Evolutionary conservation across 2,329 filamentous ascomycete genomes (phyloP), one percentile per base, ranked within the genome.

Genomic region (Talaromyces sp.): DNA sequence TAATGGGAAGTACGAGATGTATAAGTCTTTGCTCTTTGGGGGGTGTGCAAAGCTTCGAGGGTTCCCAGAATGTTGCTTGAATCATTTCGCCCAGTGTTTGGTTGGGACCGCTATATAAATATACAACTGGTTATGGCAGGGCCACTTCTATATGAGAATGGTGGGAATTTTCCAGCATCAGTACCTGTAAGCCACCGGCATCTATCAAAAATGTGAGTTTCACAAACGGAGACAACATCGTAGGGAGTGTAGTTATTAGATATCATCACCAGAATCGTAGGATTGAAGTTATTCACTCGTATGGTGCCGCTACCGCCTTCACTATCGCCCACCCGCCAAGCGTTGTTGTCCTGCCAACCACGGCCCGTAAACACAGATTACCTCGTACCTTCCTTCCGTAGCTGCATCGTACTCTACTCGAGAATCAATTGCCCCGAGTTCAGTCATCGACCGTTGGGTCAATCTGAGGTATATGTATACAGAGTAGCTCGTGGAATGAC

Each of bases 321-420:
- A 27, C 33, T 25, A 57, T 39, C 17, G 31, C 9, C 27, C 27
- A 31, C 27, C 27, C 52, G 33, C n/a, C 19, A 27, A 19, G 6
- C 13, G 25, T 19, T 19, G 63, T 65, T 65, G 63, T 52, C 63
- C 47, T 37, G 63, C 58, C 63, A 65, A 65, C 63, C 41, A 17
- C 35, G n/a, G 47, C 37, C 35, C 27, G n/a, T 35, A 56, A 62
- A 65, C 45, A 65, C 25, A 62, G n/a, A 31, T 59, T 58, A 22
- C 6, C 2, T 13, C 5, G 10, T 25, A n/a, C 58, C 43, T 47
- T 47, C 58, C 25, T 49, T 25, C 15, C 11, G 25, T 11, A 19
- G 13, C 37, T 59, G 19, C 19, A 43, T 27, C 56, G 45, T 7
- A 7, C 0, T n/a, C 5, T 6, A 39, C 52, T 37, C 56, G 39